Base-by-base conservation (phyloP, 805 yeast species). In the Scheffersomyces ergatensis region DNA sequence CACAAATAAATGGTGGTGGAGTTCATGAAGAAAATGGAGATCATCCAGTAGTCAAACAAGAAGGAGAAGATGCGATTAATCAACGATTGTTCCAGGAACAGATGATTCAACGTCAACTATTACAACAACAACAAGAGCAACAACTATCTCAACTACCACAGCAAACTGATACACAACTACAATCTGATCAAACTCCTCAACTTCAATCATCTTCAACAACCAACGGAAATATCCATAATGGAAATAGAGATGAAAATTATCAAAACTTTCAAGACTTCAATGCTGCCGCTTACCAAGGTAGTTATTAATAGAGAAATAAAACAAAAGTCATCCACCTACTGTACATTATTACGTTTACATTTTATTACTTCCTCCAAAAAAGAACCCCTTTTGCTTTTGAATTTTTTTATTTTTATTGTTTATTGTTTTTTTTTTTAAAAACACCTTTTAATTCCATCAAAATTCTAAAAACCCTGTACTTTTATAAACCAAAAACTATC, bases 101-200 rank as follows among this genome's bases (percentile, higher is more conserved):
- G 19, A 38, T 45, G 43, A 33, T 49, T 6, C 54, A 45, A 27
- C 51, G 45, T 27, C 58, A 51, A 26, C 39, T 38, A 18, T 25
- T 41, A 13, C 45, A 39, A 18, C 47, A 40, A 32, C 46, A 41
- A 16, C 48, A 34, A 30, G 47, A 42, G 6, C 46, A 38, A 18
- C 44, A 35, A 37, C 36, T 12, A 33, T 20, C 3, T 4, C 40
- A 26, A 27, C 16, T 7, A 21, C 24, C 6, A 21, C 24, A 21
- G 24, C 6, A 42, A 45, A 25, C 49, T 36, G 26, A 43, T 33
- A 16, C 43, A 32, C 11, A 9, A 25, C 14, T 11, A 14, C 32
- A 29, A 21, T 9, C 9, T 21, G 24, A 29, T 29, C 32, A n/a
- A n/a, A 29, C 13, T 5, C 17, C 18, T 15, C 32, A n/a, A 5